Conservation (phyloP, 1,139 yeast species). For the Saccharomycopsis crataegensis region DNA sequence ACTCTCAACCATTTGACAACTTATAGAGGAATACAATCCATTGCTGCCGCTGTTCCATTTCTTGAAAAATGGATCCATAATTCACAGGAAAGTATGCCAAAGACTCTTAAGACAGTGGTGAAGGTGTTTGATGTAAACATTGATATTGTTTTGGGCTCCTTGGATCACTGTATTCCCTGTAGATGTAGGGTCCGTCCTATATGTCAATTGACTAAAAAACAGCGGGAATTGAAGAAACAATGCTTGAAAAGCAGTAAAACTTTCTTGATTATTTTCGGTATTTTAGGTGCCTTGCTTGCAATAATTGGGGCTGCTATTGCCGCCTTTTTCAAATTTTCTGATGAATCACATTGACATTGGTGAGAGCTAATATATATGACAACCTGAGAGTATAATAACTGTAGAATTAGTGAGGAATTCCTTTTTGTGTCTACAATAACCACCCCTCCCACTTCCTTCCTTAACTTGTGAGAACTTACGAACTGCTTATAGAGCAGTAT, state of each 20-base stretch:
- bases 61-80: not conserved
- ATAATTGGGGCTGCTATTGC: too few relatives aligned
- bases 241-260: not conserved
- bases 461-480: too few relatives aligned
- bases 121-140: not conserved
- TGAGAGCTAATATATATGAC: too few relatives aligned
- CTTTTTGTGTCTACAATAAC: too few relatives aligned
- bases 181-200: constrained; percentile 11
- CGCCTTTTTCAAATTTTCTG: too few relatives aligned
- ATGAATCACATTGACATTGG: too few relatives aligned
- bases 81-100: constrained; percentile 1
- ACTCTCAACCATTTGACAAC: constrained; percentile 13
- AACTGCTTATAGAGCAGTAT: too few relatives aligned
- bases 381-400: too few relatives aligned
- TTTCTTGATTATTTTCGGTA: not conserved
- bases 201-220: constrained; percentile 9
- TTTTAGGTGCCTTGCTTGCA: not conserved
- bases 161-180: constrained; percentile 7
- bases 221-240: constrained; percentile 4
- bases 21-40: not conserved
- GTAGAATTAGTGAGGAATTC: too few relatives aligned
- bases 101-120: not conserved
- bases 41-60: constrained; percentile 3
- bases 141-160: not conserved
- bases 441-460: too few relatives aligned